Evolutionary conservation across 2,329 filamentous ascomycete genomes (phyloP).

Genomic region (Aspergillus puulaauensis): DNA sequence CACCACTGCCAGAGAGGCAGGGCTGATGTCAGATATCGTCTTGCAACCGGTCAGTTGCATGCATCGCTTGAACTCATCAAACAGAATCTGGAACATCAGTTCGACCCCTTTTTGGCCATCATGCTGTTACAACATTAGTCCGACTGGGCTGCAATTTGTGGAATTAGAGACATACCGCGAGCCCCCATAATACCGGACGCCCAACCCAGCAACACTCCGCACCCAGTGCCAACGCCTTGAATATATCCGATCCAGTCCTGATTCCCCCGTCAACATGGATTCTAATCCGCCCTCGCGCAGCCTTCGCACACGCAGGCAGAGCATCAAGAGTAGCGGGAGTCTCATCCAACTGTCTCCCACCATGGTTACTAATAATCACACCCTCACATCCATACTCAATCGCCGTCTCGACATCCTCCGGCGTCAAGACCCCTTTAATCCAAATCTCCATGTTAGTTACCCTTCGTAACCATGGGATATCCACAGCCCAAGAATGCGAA

Average conservation of each 20-base stretch:
- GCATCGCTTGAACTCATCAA: conserved; percentile 32
- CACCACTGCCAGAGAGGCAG: conserved; percentile 20
- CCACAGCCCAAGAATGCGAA: neutral
- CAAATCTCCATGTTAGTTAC: neutral
- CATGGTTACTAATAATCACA: conserved; percentile 40
- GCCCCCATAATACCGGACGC: conserved; percentile 34
- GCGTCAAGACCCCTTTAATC: neutral
- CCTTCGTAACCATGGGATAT: neutral
- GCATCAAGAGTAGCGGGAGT: conserved; percentile 38
- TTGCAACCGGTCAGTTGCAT: conserved; percentile 31
- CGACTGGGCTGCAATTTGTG: neutral
- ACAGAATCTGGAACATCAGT: conserved; percentile 30
- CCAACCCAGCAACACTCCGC: conserved; percentile 34
- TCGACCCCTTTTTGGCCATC: conserved; percentile 33
- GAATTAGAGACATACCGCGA: conserved; percentile 27
- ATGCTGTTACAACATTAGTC: conserved; percentile 19
- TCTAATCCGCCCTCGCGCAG: conserved; percentile 31
- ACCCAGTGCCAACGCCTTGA: conserved; percentile 38
- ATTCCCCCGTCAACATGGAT: conserved; percentile 37
- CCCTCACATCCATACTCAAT: conserved; percentile 37
- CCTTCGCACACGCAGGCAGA: conserved; percentile 27
- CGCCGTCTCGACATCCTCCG: conserved; percentile 36
- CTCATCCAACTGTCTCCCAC: conserved; percentile 39
- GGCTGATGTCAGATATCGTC: conserved; percentile 25
- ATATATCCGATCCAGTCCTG: conserved; percentile 34